phyloP scores from a whole-genome alignment of 2,329 filamentous ascomycete species.

The Alternaria angustiovoidea region DNA sequence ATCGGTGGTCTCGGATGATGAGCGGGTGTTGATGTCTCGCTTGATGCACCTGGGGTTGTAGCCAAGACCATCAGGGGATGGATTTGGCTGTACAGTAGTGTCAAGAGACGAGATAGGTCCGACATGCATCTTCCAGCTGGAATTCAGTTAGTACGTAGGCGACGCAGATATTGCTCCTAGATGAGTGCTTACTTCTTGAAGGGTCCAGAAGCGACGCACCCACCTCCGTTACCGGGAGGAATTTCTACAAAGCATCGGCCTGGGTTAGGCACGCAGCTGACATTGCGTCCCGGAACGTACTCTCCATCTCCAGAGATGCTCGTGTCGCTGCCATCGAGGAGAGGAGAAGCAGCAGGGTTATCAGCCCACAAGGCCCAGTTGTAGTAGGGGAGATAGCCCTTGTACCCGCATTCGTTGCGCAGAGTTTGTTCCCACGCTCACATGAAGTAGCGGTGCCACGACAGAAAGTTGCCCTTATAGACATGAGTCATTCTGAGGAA shows the following conservation, averaged over 20 bases:
- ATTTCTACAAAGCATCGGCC: constrained; percentile 4
- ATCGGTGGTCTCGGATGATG: constrained; percentile 35
- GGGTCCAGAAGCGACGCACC: constrained; percentile 61
- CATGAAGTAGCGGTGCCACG: constrained; percentile 54
- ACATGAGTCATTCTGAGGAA: constrained; percentile 4
- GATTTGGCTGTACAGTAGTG: constrained; percentile 36
- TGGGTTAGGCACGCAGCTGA: not conserved
- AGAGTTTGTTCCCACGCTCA: constrained; percentile 53
- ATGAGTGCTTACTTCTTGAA: too few species aligned
- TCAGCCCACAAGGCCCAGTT: constrained; percentile 12
- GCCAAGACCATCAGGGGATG: constrained; percentile 32
- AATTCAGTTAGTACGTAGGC: too few species aligned
- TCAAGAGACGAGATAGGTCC: constrained; percentile 57
- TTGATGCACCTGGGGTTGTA: constrained; percentile 50
- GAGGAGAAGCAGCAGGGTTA: constrained; percentile 3
- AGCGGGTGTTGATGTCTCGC: constrained; percentile 44
- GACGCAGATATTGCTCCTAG: constrained; percentile 40
- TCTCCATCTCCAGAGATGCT: constrained; percentile 10
- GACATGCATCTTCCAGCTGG: constrained; percentile 48
- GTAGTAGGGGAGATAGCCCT: constrained; percentile 11
- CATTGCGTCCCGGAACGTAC: constrained; percentile 4
- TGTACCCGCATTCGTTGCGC: constrained; percentile 46
- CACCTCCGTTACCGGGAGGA: constrained; percentile 59
- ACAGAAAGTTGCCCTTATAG: constrained; percentile 37
- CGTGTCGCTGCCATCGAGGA: constrained; percentile 9